These are phyloP conservation scores for Hericium coralloides DNA, from an alignment of 768 basidiomycete species.

Conservation along the genomic window DNA sequence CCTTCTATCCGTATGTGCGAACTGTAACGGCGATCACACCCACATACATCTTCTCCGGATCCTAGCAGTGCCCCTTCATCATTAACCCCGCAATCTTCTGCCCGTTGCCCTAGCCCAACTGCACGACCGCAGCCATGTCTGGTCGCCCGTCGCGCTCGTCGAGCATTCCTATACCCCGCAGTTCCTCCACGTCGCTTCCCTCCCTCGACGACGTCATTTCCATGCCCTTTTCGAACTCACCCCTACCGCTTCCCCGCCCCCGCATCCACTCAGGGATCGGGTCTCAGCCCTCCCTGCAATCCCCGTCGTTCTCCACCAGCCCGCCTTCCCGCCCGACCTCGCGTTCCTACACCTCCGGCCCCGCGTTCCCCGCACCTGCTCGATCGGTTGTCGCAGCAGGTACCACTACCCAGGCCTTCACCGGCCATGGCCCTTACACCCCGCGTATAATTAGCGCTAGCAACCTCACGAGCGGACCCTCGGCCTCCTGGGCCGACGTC, in stretches of 20 bases:
- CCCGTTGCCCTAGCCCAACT: too few species aligned
- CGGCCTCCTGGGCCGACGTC: slow-evolving; percentile 24
- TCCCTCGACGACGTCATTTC: slow-evolving; percentile 56
- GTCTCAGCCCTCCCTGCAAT: slow-evolving; percentile 37
- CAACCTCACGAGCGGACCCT: slow-evolving; percentile 26
- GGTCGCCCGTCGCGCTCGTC: slow-evolving; percentile 50
- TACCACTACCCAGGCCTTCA: background rate
- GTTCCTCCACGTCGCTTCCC: slow-evolving; percentile 38
- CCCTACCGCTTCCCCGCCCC: slow-evolving; percentile 1
- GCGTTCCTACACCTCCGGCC: slow-evolving; percentile 32
- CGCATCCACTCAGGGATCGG: slow-evolving; percentile 9
- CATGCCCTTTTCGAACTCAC: slow-evolving; percentile 37
- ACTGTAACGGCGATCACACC: background rate
- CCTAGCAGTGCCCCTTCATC: too few species aligned
- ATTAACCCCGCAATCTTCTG: background rate
- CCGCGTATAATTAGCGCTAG: slow-evolving; percentile 64
- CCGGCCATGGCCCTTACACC: slow-evolving; percentile 28
- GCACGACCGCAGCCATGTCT: slow-evolving; percentile 28
- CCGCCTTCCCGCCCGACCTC: slow-evolving; percentile 35
- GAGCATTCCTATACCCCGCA: slow-evolving; percentile 58
- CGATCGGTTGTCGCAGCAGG: slow-evolving; percentile 21
- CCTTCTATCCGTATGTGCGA: background rate
- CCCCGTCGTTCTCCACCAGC: slow-evolving; percentile 37
- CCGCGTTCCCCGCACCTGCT: slow-evolving; percentile 32
- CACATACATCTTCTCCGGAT: background rate